Percentiles rank a stretch among this genome's conserved stretches.
phyloP scores from a whole-genome alignment of 768 basidiomycete species.

The Podaxis rugospora region DNA sequence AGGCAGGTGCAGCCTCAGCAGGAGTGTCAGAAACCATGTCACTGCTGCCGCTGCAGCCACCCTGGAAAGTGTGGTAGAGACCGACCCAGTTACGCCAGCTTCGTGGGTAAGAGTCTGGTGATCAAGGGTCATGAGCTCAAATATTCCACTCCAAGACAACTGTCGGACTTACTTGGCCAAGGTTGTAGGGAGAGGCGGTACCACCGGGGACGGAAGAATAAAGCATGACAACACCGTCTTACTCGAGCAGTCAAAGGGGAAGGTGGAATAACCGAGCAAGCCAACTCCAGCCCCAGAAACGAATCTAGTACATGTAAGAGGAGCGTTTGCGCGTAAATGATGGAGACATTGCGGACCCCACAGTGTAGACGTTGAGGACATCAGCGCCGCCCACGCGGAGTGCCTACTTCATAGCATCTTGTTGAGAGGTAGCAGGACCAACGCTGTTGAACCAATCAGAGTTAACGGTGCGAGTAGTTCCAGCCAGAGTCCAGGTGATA shows the following conservation, averaged over 20 bases:
- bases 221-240: conserved; percentile 45
- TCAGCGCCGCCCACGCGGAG: conserved; percentile 36
- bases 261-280: conserved; percentile 51
- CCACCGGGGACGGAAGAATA: conserved; percentile 42
- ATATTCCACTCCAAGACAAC: background rate
- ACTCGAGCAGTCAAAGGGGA: conserved; percentile 37
- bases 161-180: conserved; percentile 27
- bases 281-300: conserved; percentile 31
- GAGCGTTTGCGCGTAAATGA: background rate
- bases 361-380: conserved; percentile 47
- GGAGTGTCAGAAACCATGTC: conserved; percentile 45
- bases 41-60: conserved; percentile 35
- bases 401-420: conserved; percentile 44
- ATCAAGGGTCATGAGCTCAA: conserved; percentile 2
- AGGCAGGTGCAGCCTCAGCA: conserved; percentile 37
- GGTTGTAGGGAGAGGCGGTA: conserved; percentile 35
- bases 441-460: conserved; percentile 44
- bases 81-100: conserved; percentile 58
- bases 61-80: conserved; percentile 56
- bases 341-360: conserved; percentile 31
- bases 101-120: conserved; percentile 47
- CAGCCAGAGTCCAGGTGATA: conserved; percentile 34
- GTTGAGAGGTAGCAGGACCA: conserved; percentile 28
- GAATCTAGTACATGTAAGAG: conserved; percentile 23
- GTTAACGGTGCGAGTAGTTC: conserved; percentile 38